Evolutionary conservation across 1,139 yeast genomes (phyloP).

Genomic region (Citeromyces hawaiiensis): DNA sequence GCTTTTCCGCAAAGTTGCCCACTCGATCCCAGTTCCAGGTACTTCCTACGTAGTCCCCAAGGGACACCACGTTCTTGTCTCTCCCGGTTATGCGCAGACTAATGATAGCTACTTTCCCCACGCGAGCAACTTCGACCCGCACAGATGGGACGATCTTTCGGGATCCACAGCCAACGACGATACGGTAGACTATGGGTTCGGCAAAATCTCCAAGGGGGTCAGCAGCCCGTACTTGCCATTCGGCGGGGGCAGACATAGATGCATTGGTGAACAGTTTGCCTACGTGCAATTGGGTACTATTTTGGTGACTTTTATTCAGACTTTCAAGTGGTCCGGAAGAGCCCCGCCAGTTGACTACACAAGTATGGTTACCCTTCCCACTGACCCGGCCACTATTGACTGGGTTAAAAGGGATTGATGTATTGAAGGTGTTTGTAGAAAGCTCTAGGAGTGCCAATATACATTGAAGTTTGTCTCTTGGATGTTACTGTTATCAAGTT

Average conservation of each 20-base stretch:
- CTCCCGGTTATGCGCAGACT: slow-evolving; percentile 86
- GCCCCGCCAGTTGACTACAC: slow-evolving; percentile 77
- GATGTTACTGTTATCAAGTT: no score
- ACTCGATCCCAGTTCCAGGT: slow-evolving; percentile 68
- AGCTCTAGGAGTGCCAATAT: no score
- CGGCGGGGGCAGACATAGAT: slow-evolving; percentile 99
- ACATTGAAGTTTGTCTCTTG: no score
- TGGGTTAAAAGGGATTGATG: slow-evolving; percentile 49
- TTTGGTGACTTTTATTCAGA: slow-evolving; percentile 62
- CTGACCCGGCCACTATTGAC: slow-evolving; percentile 60
- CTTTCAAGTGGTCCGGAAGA: slow-evolving; percentile 56
- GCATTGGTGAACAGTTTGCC: slow-evolving; percentile 98
- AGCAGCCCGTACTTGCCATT: slow-evolving; percentile 92
- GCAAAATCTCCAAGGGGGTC: slow-evolving; percentile 92
- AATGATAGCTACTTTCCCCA: slow-evolving; percentile 69
- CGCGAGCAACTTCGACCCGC: slow-evolving; percentile 61
- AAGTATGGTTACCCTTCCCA: slow-evolving; percentile 89
- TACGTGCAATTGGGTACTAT: slow-evolving; percentile 86
- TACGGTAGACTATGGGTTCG: slow-evolving; percentile 87
- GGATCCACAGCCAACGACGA: slow-evolving; percentile 28
- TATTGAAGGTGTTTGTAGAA: no score
- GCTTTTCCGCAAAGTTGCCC: slow-evolving; percentile 80
- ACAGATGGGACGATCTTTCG: slow-evolving; percentile 64
- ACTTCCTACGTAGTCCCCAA: slow-evolving; percentile 73
- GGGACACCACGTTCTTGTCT: slow-evolving; percentile 81